phyloP scores from a whole-genome alignment of 1,139 yeast species.

The Candida pseudoviswanathii region DNA sequence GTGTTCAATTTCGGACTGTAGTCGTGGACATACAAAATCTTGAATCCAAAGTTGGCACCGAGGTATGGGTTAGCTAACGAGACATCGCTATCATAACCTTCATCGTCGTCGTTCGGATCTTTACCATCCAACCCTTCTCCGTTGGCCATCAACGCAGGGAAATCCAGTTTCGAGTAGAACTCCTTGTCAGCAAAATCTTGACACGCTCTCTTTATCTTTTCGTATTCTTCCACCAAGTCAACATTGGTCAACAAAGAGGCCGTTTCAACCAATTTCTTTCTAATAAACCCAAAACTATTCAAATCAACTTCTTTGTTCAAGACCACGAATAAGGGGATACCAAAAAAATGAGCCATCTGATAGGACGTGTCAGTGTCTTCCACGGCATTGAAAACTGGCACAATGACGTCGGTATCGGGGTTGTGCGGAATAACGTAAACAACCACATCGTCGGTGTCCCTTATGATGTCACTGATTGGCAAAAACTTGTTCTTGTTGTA shows the following conservation, averaged over 20 bases:
- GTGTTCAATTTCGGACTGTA: conserved; percentile 11
- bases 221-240: conserved; percentile 27
- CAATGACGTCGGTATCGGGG: conserved; percentile 47
- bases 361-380: conserved; percentile 45
- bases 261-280: conserved; percentile 54
- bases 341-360: conserved; percentile 49
- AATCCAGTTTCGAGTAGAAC: conserved; percentile 35
- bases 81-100: conserved; percentile 48
- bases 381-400: conserved; percentile 69
- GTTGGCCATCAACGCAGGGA: conserved; percentile 25
- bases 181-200: conserved; percentile 19
- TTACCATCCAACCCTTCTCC: conserved; percentile 1
- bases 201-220: conserved; percentile 18
- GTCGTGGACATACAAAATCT: conserved; percentile 38
- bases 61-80: conserved; percentile 56
- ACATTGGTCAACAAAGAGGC: conserved; percentile 28
- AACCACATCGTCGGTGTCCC: conserved; percentile 62
- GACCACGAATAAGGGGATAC: conserved; percentile 74
- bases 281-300: conserved; percentile 51
- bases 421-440: conserved; percentile 66
- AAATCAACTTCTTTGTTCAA: conserved; percentile 52
- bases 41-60: conserved; percentile 53
- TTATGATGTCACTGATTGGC: conserved; percentile 71
- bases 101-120: conserved; percentile 19
- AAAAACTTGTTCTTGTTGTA: conserved; percentile 60